Evolutionary conservation across 2,329 filamentous ascomycete genomes (phyloP).

Genomic region (Ambrosiella beaveri): DNA sequence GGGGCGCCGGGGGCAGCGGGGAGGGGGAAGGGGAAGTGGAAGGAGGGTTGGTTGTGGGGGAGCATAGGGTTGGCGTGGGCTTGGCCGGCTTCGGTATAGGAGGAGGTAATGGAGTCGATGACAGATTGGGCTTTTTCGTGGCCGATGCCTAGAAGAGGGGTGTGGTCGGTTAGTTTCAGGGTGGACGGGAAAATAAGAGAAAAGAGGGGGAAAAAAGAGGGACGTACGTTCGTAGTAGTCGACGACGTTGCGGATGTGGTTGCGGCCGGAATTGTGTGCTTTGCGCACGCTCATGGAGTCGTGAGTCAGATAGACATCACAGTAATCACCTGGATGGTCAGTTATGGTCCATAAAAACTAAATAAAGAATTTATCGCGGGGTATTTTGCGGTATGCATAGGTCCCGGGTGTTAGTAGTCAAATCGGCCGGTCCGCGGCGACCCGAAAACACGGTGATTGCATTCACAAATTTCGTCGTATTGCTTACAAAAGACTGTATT

Average conservation of each 20-base stretch:
- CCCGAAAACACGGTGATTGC: neutral
- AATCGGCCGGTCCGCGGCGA: neutral
- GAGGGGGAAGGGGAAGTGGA: too few relatives aligned
- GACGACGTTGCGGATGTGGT: conserved; percentile 92
- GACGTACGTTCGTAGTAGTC: conserved; percentile 87
- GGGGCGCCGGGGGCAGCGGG: neutral
- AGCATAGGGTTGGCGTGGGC: conserved; percentile 73
- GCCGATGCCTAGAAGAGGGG: conserved; percentile 55
- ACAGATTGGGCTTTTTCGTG: conserved; percentile 97
- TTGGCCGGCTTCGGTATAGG: conserved; percentile 88
- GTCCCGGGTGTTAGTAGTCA: neutral
- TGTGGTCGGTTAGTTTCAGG: neutral
- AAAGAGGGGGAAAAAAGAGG: neutral
- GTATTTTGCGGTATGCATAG: neutral
- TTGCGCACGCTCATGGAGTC: conserved; percentile 99
- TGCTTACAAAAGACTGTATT: conserved; percentile 19
- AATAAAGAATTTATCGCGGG: neutral
- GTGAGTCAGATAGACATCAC: conserved; percentile 99
- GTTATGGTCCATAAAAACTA: neutral
- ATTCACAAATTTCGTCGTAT: neutral
- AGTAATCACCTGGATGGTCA: conserved; percentile 61
- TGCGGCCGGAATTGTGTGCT: conserved; percentile 90
- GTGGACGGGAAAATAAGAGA: neutral
- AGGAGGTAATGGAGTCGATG: conserved; percentile 93
- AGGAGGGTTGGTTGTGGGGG: conserved; percentile 38